A percentile compares a stretch with the other conserved stretches of the same genome.
phyloP scores from a whole-genome alignment of 75 land plant genomes.

The Sequoia sempervirens region DNA sequence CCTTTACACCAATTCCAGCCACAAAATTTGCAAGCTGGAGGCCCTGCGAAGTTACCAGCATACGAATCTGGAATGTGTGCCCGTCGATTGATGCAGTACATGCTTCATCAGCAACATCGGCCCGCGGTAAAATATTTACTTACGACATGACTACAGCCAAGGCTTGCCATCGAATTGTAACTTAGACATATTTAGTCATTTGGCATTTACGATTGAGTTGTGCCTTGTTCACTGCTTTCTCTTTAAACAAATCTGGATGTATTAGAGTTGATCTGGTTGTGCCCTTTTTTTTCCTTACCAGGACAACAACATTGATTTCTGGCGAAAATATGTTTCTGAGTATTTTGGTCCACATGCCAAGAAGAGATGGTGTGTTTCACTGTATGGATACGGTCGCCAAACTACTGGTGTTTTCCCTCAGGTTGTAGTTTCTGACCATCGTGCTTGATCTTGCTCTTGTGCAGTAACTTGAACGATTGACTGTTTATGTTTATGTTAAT shows the following conservation, averaged over 20 bases:
- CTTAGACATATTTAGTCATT: background rate
- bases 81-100: slow-evolving; percentile 74
- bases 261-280: background rate
- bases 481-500: background rate
- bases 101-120: slow-evolving; percentile 83
- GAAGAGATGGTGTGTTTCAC: slow-evolving; percentile 97
- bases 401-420: slow-evolving; percentile 99
- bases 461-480: background rate
- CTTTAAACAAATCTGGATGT: background rate
- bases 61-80: slow-evolving; percentile 92
- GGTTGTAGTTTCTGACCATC: slow-evolving; percentile 31
- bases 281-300: slow-evolving; percentile 13
- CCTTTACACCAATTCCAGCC: slow-evolving; percentile 25
- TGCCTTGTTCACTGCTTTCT: background rate
- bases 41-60: slow-evolving; percentile 39
- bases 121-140: slow-evolving; percentile 49
- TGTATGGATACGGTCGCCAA: slow-evolving; percentile 92
- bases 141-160: background rate
- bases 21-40: slow-evolving; percentile 39
- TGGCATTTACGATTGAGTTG: background rate
- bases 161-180: background rate
- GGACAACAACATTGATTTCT: slow-evolving; percentile 94
- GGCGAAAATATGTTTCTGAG: slow-evolving; percentile 94
- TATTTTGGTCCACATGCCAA: slow-evolving; percentile 91
- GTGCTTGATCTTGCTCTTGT: background rate